Base-by-base conservation (phyloP, 2,329 filamentous ascomycete species). In the Didymellaceae sp. region DNA sequence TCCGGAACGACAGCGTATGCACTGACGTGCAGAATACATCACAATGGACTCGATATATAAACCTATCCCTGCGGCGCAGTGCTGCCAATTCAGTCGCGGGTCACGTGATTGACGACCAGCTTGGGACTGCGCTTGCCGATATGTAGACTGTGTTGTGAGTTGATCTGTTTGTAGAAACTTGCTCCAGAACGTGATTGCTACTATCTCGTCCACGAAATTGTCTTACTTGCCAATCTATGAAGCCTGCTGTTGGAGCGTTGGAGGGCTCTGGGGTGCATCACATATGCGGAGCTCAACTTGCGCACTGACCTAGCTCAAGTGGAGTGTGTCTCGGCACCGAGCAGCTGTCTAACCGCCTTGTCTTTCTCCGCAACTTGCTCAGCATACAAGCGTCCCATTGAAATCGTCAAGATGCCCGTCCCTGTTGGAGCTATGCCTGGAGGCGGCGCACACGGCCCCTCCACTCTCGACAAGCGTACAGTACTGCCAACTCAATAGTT, bases 381-480 rank as follows among this genome's bases (percentile, higher is more conserved):
- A 40, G 31, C 28, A 37, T 16, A 31, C 37, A 32, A 31, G 34
- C 47, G 24, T 45, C 31, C 35, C 26, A 17, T 5, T 47, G 34
- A 25, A 45, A 33, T 32, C 33, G 40, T 46, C 64, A 75, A 52
- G 46, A 85, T 85, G 82, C 82, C 82, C 52, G 78, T 86, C 66
- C 82, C 82, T 65, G 79, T 79, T 57, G 79, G 82, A 54, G 63
- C 68, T 20, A 68, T 73, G 63, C 67, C 68, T 16, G 50, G 50
- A 53, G 63, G 66, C 38, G 70, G 68, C 39, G 60, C 57, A 10
- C 68, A 66, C 60, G 86, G 84, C 58, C 86, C 86, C 51, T 87
- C 86, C 38, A 86, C 84, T 51, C 80, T 87, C 59, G 87, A 90
- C 73, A 90, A 90, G 75, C 80, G 87, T 89, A 80, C 54, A n/a